phyloP scores from a whole-genome alignment of 768 basidiomycete genomes.

The Xanthoconium stramineum region DNA sequence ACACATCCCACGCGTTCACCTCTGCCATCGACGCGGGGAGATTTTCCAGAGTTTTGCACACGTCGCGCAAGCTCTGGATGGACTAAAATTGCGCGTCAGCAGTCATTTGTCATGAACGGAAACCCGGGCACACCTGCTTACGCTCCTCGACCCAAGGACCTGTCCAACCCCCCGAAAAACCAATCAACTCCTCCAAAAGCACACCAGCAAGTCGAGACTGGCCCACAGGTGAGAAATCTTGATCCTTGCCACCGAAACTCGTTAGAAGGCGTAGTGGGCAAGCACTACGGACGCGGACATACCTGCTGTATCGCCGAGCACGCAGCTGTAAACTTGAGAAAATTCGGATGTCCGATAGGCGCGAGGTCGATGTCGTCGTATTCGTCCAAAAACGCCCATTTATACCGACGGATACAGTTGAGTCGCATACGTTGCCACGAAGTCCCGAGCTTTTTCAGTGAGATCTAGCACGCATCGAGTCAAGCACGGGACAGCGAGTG shows the following conservation, averaged over 20 bases:
- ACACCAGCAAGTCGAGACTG: conserved; percentile 43
- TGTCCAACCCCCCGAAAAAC: conserved; percentile 38
- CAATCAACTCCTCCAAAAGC: conserved; percentile 34
- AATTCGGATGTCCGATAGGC: conserved; percentile 53
- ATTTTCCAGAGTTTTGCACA: conserved; percentile 35
- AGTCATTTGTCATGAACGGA: too few relatives aligned
- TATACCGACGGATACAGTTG: conserved; percentile 66
- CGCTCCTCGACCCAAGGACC: conserved; percentile 49
- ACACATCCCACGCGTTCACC: conserved; percentile 38
- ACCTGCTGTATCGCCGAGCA: conserved; percentile 42
- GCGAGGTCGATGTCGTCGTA: conserved; percentile 50
- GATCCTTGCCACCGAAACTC: conserved; percentile 28
- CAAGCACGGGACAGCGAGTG: not conserved
- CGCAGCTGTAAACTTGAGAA: conserved; percentile 44
- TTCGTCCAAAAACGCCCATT: conserved; percentile 68
- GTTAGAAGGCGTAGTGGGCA: not conserved
- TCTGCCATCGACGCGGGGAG: conserved; percentile 37
- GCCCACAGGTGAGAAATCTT: conserved; percentile 39
- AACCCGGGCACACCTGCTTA: conserved; percentile 33
- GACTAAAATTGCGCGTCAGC: conserved; percentile 34
- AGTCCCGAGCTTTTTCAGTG: conserved; percentile 43
- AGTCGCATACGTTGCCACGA: conserved; percentile 51
- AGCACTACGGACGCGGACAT: not conserved
- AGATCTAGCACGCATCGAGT: conserved; percentile 37
- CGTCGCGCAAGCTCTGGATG: conserved; percentile 33